Conservation (phyloP, 768 basidiomycete genomes). For the Phlegmacium glaucopus region DNA sequence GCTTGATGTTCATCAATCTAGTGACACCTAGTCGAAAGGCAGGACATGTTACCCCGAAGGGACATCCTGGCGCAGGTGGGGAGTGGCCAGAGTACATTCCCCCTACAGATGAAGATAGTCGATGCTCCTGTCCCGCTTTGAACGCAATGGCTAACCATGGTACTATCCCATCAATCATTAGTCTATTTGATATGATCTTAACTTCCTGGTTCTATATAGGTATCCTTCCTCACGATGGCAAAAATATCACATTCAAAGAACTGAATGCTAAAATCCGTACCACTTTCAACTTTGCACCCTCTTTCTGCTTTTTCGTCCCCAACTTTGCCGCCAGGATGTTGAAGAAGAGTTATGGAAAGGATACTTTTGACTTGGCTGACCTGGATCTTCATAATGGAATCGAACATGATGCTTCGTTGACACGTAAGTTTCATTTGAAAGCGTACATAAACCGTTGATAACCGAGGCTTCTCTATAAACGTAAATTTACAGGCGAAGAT, state of each 20-base stretch:
- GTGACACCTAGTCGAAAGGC: conserved; percentile 44
- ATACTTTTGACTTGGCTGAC: conserved; percentile 62
- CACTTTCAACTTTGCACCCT: conserved; percentile 68
- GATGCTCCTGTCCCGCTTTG: conserved; percentile 70
- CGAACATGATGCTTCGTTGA: conserved; percentile 65
- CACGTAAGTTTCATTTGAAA: conserved; percentile 43
- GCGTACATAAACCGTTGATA: too few relatives aligned
- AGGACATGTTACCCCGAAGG: conserved; percentile 55
- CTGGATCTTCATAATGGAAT: conserved; percentile 74
- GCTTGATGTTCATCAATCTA: conserved; percentile 49
- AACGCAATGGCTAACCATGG: conserved; percentile 87
- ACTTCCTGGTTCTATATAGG: conserved; percentile 33
- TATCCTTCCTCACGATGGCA: conserved; percentile 63
- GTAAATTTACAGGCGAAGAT: conserved; percentile 52
- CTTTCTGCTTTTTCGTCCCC: conserved; percentile 67
- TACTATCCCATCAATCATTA: conserved; percentile 37
- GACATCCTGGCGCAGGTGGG: conserved; percentile 54
- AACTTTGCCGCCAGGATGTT: conserved; percentile 57
- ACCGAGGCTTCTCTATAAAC: background rate
- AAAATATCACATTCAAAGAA: conserved; percentile 61
- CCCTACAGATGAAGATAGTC: conserved; percentile 60
- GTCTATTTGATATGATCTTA: background rate
- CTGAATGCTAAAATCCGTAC: conserved; percentile 39
- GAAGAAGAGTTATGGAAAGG: conserved; percentile 51
- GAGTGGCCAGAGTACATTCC: conserved; percentile 67